phyloP scores from a whole-genome alignment of 148 eudicot species.

The Spergularia bocconei region DNA sequence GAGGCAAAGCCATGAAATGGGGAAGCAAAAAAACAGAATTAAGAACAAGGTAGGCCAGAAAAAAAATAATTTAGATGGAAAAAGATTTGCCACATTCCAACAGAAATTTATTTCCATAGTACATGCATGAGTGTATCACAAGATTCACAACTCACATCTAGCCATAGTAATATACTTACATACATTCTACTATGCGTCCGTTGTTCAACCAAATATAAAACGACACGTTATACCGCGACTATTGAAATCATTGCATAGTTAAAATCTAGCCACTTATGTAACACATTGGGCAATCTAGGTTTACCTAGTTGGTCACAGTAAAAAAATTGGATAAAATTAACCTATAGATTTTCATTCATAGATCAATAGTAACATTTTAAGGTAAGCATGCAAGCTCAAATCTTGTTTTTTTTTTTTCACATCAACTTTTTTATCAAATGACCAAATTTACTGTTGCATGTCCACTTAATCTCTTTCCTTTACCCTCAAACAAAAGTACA shows the following conservation, averaged over 20 bases:
- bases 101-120: not conserved
- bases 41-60: conserved; percentile 16
- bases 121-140: not conserved
- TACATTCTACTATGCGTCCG: not conserved
- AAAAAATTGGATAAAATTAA: too few species aligned
- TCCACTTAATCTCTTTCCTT: not conserved
- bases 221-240: not conserved
- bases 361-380: not conserved
- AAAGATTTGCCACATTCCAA: conserved; percentile 1
- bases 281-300: not conserved
- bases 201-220: not conserved
- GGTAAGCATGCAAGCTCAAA: not conserved
- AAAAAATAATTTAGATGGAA: not conserved
- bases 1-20: conserved; percentile 30
- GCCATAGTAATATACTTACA: too few species aligned
- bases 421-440: not conserved
- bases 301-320: not conserved
- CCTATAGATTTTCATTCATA: too few species aligned
- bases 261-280: not conserved
- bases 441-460: not conserved
- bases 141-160: not conserved
- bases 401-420: too few species aligned
- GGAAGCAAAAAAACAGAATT: conserved; percentile 6
- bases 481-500: not conserved
- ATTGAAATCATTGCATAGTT: not conserved